Base-by-base conservation (phyloP, 176 grass and related monocot genomes). In the Saccharum officinarum region DNA sequence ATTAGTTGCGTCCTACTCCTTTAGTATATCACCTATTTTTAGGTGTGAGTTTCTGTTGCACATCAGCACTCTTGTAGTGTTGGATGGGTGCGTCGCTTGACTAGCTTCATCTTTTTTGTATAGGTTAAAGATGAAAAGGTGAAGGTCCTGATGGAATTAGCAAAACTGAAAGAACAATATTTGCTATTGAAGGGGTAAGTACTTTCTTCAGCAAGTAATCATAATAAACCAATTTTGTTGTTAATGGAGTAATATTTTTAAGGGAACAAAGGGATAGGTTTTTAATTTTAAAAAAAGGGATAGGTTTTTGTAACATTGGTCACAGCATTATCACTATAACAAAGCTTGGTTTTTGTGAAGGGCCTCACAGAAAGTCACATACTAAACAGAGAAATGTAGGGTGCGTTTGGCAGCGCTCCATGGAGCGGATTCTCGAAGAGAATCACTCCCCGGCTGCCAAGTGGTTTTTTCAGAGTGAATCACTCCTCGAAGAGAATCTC, bases 81-180 rank as follows among this genome's bases (percentile, higher is more conserved):
- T 67, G 9, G 66, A 85, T 90, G 62, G 33, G 57, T 55, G 28
- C 44, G 6, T 81, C 0, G 11, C 2, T 28, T 55, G 61, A 67
- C 68, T 67, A 75, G 65, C 38, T 88, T 74, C 40, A 78, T 46
- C 41, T 86, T 50, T 73, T 71, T 5, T 91, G 34, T 90, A 57
- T 82, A 98, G 93, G 91, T 98, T 77, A 95, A 90, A 41, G 87
- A 95, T 81, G 96, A 98, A 90, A 98, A 98, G 81, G 89, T 98
- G 63, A 93, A 81, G 67, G 81, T 87, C 78, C 90, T 98, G 12
- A 88, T 95, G 85, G 96, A 98, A 85, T 92, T 95, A 85, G 91
- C 96, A 78, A 90, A 92, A 86, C 73, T 95, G 60, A 95, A 95
- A 89, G 83, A 93, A 95, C 89, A 95, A 80, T 85, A 85, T 87